Base-by-base conservation (phyloP, 495 filamentous ascomycete genomes). In the Mytilinidion resinicola region DNA sequence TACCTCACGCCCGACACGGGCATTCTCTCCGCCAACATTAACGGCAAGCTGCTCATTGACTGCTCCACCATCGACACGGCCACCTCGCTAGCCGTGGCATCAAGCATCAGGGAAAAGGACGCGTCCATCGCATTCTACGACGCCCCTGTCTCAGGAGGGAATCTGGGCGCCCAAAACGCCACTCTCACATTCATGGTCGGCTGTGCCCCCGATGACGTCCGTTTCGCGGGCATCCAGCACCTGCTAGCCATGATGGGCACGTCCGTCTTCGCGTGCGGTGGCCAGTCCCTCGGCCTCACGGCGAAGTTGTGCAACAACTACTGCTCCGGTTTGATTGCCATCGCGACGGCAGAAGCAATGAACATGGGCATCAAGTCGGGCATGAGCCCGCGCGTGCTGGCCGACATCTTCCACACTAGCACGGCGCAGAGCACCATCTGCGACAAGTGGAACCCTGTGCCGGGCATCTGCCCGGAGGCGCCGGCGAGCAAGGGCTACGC, bases 261-360 rank as follows among this genome's bases (percentile, higher is more conserved):
- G 48, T 67, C 72, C 33, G 64, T 80, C 17, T 76, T 82, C 33
- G 71, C 78, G 21, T 82, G 81, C 61, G 79, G 79, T 20, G 73
- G 71, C 0, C 72, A 74, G 3, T 76, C 75, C 1, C 71, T 78
- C 0, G 79, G 80, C 0, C 72, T 84, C 3, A 73, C 78, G 7
- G 77, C 79, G 1, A 82, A 82, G 59, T 69, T 82, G 1, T 78
- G 70, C 55, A 82, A 82, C 61, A 82, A 82, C 60, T 82, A 82
- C 62, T 70, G 75, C 34, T 77, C 73, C 4, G 76, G 75, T 11
- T 66, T 81, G 4, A 82, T 82, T 59, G 74, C 79, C 0, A 76
- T 84, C 35, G 78, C 77, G 0, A 71, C 67, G 15, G 68, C 76
- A 2, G 81, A 84, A 62, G 76, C 80, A 2, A 72, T 82, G 69